phyloP scores from a whole-genome alignment of 2,329 filamentous ascomycete genomes.

The Alternaria alternata region DNA sequence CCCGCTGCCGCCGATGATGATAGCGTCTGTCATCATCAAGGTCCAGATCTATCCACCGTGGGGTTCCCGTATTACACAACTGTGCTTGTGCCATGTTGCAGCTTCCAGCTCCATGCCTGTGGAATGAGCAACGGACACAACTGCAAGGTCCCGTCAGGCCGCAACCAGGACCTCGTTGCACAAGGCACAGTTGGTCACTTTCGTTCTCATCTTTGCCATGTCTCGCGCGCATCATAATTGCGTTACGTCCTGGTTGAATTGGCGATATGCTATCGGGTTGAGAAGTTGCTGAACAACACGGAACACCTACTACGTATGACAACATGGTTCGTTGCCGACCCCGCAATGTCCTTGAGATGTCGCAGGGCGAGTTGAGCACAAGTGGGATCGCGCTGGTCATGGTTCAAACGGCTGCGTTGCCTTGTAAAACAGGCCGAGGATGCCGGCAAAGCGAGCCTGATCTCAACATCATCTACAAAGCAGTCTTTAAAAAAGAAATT shows the following conservation, averaged over 20 bases:
- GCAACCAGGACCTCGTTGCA: conserved; percentile 1
- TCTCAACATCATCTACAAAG: neutral
- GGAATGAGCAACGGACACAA: conserved; percentile 6
- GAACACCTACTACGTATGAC: neutral
- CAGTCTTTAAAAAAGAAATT: neutral
- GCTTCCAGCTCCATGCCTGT: conserved; percentile 11
- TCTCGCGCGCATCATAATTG: neutral
- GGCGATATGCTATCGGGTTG: neutral
- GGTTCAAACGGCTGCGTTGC: neutral
- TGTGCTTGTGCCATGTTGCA: conserved; percentile 6
- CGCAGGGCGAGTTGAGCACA: neutral
- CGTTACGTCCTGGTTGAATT: neutral
- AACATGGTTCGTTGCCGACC: neutral
- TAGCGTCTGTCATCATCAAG: neutral
- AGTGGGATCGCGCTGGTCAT: neutral
- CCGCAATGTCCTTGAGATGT: neutral
- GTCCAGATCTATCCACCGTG: neutral
- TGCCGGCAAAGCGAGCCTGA: neutral
- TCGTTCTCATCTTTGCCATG: neutral
- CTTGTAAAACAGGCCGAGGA: neutral
- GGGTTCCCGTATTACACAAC: conserved; percentile 2
- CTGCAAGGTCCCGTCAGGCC: conserved; percentile 22
- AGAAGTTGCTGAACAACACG: neutral
- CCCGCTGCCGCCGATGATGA: neutral
- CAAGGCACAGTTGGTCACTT: conserved; percentile 2